Evolutionary conservation across 2,329 filamentous ascomycete genomes (phyloP), one percentile per base, ranked within the genome.

Genomic region (Epichloe baconii): DNA sequence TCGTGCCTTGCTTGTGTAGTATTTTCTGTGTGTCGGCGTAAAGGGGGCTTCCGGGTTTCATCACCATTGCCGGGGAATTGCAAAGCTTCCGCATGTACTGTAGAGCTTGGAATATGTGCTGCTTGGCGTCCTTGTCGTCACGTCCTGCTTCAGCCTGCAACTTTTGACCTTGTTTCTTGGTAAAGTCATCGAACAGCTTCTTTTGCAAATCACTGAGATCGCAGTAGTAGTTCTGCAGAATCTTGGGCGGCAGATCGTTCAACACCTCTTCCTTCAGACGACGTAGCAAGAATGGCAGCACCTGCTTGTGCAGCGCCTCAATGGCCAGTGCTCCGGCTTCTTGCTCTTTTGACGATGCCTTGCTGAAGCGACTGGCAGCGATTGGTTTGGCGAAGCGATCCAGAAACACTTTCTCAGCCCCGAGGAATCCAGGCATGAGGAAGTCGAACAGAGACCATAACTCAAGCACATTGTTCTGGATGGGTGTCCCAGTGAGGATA

Each of bases 31-130:
- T 91, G 17, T 90, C 84, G 15, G 88, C 86, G 66, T 95, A 98
- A 56, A 93, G 80, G 63, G 85, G 88, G 68, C 95, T 91, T 17
- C 83, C 88, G 49, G 93, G 89, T 63, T 96, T 97, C 76, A 98
- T 88, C 10, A 98, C 93, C 57, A 98, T 77, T 0, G 93, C 89
- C 0, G 93, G 93, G 3, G 93, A 96, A 66, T 98, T 98, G 77
- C 93, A 98, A 5, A 98, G 80, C 71, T 97, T 97, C 54, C 94
- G 88, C 94, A 98, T 98, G 70, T 98, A 98, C 66, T 98, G 94
- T 44, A 98, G 71, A 4, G 94, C 93, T 66, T 97, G 91, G 85
- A 98, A 98, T 59, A 98, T 98, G 67, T 98, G 93, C 66, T 95
- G 87, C 67, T 98, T 98, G 57, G 89, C 84, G 55, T 95, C 88